These are phyloP conservation scores for Annona squamosa DNA, from an alignment of 164 flowering plant genomes.

Conservation along the genomic window DNA sequence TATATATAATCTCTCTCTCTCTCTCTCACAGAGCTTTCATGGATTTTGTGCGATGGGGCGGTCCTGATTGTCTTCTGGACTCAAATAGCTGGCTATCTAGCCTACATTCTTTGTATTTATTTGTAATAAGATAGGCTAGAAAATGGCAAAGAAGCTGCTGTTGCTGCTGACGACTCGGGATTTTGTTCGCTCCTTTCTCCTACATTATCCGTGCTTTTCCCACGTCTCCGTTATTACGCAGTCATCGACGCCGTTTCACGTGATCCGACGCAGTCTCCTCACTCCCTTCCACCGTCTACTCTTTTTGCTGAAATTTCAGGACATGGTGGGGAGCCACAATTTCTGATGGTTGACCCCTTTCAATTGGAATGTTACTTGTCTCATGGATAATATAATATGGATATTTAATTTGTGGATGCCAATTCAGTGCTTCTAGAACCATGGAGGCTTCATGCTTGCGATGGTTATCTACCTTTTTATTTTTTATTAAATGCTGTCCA, in stretches of 20 bases:
- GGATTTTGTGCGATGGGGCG: background rate
- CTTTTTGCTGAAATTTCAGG: background rate
- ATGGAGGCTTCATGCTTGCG: background rate
- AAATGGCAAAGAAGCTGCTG: background rate
- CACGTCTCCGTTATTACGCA: background rate
- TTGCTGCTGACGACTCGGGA: constrained; percentile 7
- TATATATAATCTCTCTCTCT: no score
- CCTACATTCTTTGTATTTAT: background rate
- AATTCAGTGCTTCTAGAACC: background rate
- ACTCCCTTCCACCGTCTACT: background rate
- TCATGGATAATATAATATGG: background rate
- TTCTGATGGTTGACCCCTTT: background rate
- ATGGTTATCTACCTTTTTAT: no score
- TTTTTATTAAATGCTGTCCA: no score
- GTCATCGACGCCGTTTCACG: constrained; percentile 14
- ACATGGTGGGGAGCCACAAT: background rate
- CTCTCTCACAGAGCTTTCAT: no score
- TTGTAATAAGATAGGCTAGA: background rate
- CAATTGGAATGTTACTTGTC: background rate
- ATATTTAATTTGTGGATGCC: background rate
- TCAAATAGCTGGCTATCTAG: background rate
- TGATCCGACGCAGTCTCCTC: constrained; percentile 3
- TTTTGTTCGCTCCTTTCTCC: constrained; percentile 11
- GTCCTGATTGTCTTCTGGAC: background rate
- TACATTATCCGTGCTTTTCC: background rate